Evolutionary conservation across 768 basidiomycete species (phyloP).

Genomic region (Amanita inopinata): DNA sequence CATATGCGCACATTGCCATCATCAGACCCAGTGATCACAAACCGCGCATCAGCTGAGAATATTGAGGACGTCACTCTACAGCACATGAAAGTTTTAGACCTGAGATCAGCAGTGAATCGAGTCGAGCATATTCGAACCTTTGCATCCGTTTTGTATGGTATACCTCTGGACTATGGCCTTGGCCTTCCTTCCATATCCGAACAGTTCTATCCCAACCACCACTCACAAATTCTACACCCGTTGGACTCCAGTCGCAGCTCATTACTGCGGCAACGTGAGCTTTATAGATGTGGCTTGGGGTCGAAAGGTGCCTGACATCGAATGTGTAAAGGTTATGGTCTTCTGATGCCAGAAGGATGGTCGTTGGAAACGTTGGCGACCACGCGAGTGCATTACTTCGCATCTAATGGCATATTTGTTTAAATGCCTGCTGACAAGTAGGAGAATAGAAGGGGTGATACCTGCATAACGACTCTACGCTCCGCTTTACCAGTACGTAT

Average conservation of each 20-base stretch:
- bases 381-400: constrained; percentile 83
- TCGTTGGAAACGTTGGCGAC: constrained; percentile 94
- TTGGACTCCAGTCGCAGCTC: constrained; percentile 96
- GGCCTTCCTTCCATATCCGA: constrained; percentile 85
- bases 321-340: constrained; percentile 99
- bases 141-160: constrained; percentile 99
- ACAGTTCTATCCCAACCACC: constrained; percentile 96
- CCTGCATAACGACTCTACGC: constrained; percentile 83
- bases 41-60: constrained; percentile 86
- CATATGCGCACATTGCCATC: constrained; percentile 93
- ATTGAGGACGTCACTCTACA: constrained; percentile 77
- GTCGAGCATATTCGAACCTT: constrained; percentile 37
- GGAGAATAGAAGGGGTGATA: constrained; percentile 19
- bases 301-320: constrained; percentile 76
- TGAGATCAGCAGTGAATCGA: neutral
- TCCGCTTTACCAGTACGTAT: constrained; percentile 96
- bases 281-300: constrained; percentile 91
- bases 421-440: neutral
- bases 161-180: constrained; percentile 73
- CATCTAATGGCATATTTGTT: constrained; percentile 41
- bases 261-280: constrained; percentile 95
- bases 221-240: constrained; percentile 90
- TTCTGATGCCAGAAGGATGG: constrained; percentile 90
- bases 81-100: too few relatives aligned
- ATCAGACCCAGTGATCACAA: constrained; percentile 85